Conservation (phyloP, 768 basidiomycete genomes). For the Russula lepida region DNA sequence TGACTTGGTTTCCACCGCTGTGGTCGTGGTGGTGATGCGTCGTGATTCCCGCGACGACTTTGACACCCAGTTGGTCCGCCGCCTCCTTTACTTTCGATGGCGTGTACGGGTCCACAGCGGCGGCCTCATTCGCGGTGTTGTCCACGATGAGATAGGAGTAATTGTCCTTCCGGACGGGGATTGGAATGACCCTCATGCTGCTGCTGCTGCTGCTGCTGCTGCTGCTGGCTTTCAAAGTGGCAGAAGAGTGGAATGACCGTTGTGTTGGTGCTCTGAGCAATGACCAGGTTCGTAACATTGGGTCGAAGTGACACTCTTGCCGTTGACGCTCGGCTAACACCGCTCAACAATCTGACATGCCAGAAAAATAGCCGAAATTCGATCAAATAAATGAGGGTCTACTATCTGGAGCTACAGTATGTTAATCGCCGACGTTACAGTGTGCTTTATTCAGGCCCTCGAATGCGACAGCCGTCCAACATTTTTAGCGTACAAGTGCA, state of each 20-base stretch:
- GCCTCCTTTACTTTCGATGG: constrained; percentile 56
- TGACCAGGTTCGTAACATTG: not conserved
- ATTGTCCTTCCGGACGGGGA: constrained; percentile 76
- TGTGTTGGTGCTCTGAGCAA: not conserved
- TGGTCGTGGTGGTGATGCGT: constrained; percentile 94
- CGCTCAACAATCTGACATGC: too few species aligned
- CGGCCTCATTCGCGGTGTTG: constrained; percentile 55
- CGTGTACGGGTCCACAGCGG: constrained; percentile 76
- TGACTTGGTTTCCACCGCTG: constrained; percentile 76
- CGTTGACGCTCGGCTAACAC: too few species aligned
- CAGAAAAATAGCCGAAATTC: too few species aligned
- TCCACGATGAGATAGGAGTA: constrained; percentile 81
- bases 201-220: too few species aligned
- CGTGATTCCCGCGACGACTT: constrained; percentile 67
- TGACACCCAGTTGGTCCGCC: constrained; percentile 53
- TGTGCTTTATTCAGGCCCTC: too few species aligned
- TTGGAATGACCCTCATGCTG: constrained; percentile 68
- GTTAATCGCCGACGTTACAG: too few species aligned
- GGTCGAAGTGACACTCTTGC: too few species aligned
- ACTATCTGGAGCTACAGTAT: too few species aligned
- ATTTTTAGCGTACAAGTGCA: too few species aligned
- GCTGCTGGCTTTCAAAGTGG: constrained; percentile 17
- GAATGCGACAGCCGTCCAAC: too few species aligned
- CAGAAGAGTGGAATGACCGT: constrained; percentile 19
- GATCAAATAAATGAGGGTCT: too few species aligned